Percentiles rank a stretch among this genome's conserved stretches.
Evolutionary conservation across 768 basidiomycete genomes (phyloP).

Genomic region (Clathrus columnatus): DNA sequence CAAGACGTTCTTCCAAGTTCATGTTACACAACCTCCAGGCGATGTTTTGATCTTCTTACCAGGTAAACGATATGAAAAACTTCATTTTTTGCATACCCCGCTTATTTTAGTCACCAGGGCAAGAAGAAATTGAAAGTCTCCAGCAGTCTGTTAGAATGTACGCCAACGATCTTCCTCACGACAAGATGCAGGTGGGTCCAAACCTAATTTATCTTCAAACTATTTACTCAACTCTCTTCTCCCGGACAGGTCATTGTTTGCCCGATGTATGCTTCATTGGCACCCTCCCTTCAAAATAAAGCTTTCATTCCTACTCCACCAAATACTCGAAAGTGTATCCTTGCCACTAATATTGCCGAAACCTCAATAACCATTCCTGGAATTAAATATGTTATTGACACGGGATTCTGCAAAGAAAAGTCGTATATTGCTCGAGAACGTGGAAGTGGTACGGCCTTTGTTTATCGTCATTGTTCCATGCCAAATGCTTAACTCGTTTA

Average conservation of each 20-base stretch:
- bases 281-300: slow-evolving; percentile 64
- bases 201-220: background rate
- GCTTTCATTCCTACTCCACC: slow-evolving; percentile 64
- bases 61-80: slow-evolving; percentile 33
- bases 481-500: background rate
- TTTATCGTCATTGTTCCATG: background rate
- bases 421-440: slow-evolving; percentile 61
- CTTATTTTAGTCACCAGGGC: slow-evolving; percentile 62
- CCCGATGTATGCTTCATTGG: slow-evolving; percentile 83
- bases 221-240: slow-evolving; percentile 3
- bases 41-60: slow-evolving; percentile 93
- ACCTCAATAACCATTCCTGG: slow-evolving; percentile 97
- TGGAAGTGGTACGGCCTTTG: slow-evolving; percentile 47
- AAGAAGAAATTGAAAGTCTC: slow-evolving; percentile 92
- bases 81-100: slow-evolving; percentile 1
- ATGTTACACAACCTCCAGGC: slow-evolving; percentile 67
- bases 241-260: slow-evolving; percentile 58
- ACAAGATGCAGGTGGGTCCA: slow-evolving; percentile 38
- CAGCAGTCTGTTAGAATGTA: slow-evolving; percentile 64
- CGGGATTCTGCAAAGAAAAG: slow-evolving; percentile 94
- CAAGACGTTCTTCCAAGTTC: slow-evolving; percentile 92
- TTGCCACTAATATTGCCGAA: slow-evolving; percentile 97
- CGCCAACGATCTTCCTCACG: slow-evolving; percentile 58
- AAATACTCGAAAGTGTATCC: slow-evolving; percentile 78
- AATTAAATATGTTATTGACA: slow-evolving; percentile 91